Conservation (phyloP, 495 filamentous ascomycete species). For the Aspergillus cristatus region DNA sequence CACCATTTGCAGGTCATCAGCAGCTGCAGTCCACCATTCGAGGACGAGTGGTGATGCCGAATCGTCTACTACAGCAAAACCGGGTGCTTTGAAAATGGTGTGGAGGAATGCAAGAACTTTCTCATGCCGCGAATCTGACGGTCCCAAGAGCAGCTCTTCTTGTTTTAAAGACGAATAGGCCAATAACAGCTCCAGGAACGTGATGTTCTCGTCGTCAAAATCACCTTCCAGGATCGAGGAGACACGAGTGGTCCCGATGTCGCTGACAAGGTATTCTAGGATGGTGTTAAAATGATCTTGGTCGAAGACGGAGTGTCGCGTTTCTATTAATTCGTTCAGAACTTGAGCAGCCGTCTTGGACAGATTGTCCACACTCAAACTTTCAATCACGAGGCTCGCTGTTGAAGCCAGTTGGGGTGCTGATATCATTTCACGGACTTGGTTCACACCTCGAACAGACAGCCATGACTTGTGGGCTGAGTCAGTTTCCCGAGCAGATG, state of each 20-base stretch:
- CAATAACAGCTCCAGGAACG: slow-evolving; percentile 60
- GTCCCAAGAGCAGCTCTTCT: slow-evolving; percentile 21
- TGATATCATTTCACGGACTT: slow-evolving; percentile 11
- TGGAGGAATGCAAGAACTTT: slow-evolving; percentile 41
- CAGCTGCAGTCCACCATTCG: slow-evolving; percentile 69
- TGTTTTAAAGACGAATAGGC: slow-evolving; percentile 44
- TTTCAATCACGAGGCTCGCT: slow-evolving; percentile 13
- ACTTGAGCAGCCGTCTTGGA: slow-evolving; percentile 23
- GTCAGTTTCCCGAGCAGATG: slow-evolving; percentile 7
- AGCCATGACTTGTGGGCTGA: slow-evolving; percentile 17
- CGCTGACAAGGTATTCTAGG: slow-evolving; percentile 25
- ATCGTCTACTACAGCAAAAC: slow-evolving; percentile 70
- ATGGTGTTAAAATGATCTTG: slow-evolving; percentile 12
- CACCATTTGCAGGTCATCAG: slow-evolving; percentile 28
- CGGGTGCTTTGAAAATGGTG: slow-evolving; percentile 58
- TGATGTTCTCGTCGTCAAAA: slow-evolving; percentile 53
- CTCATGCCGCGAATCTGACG: slow-evolving; percentile 22
- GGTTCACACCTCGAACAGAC: slow-evolving; percentile 15
- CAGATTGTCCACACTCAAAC: slow-evolving; percentile 17
- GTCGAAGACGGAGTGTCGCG: slow-evolving; percentile 14
- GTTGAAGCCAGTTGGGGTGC: slow-evolving; percentile 9
- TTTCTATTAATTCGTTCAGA: slow-evolving; percentile 23
- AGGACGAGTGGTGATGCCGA: slow-evolving; percentile 64
- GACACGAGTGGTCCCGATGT: slow-evolving; percentile 28
- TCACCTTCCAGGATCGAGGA: slow-evolving; percentile 47